Evolutionary conservation across 2,329 filamentous ascomycete species (phyloP).

Genomic region (Xylariaceae sp.): DNA sequence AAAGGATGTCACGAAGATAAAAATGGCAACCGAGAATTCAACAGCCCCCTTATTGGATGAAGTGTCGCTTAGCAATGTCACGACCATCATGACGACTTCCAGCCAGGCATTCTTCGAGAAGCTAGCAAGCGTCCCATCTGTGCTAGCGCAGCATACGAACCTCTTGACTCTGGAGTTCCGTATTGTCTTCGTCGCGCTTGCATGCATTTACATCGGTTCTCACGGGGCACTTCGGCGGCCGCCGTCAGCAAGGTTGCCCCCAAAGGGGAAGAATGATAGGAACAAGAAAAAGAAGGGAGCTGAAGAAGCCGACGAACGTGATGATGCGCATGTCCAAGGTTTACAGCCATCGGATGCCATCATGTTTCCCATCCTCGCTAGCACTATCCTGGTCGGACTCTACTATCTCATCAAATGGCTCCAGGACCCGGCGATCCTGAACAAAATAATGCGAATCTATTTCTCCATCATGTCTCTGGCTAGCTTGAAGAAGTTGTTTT

Average conservation of each 20-base stretch:
- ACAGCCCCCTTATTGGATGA: conserved; percentile 21
- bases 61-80: conserved; percentile 23
- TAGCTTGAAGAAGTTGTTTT: conserved; percentile 66
- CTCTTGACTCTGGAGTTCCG: conserved; percentile 44
- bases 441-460: conserved; percentile 77
- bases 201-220: conserved; percentile 78
- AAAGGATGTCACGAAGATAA: conserved; percentile 3
- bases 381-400: conserved; percentile 62
- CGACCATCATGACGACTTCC: conserved; percentile 6
- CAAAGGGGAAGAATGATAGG: conserved; percentile 41
- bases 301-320: conserved; percentile 50
- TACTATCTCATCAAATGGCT: conserved; percentile 90
- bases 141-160: conserved; percentile 32
- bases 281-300: conserved; percentile 38
- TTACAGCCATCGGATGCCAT: conserved; percentile 75
- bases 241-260: conserved; percentile 64
- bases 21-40: conserved; percentile 27
- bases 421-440: conserved; percentile 73
- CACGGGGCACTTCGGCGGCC: conserved; percentile 82
- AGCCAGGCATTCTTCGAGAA: conserved; percentile 30
- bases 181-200: conserved; percentile 61
- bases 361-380: conserved; percentile 75
- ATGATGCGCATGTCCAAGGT: conserved; percentile 53
- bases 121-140: conserved; percentile 29
- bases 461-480: conserved; percentile 76